Base-by-base conservation (phyloP, 805 yeast genomes). In the Ogataea dorogensis region DNA sequence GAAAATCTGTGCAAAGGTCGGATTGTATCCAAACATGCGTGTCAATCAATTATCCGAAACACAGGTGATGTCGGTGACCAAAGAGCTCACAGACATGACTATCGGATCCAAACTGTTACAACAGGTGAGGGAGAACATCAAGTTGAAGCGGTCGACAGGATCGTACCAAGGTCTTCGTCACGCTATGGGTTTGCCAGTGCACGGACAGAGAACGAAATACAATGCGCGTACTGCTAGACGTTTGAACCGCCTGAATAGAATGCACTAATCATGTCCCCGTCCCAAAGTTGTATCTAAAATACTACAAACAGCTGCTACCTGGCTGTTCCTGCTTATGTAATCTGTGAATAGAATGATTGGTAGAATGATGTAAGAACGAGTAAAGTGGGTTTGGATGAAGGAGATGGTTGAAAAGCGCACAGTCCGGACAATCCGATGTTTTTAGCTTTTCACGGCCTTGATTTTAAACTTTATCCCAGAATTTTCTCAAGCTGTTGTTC, bases 31-130 rank as follows among this genome's bases (percentile, higher is more conserved):
- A 29, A 70, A 75, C 58, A 89, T 91, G 95, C 78, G 95, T 64
- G 82, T 89, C 85, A 93, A 86, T 59, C 95, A 93, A 63, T 73
- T 93, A 24, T 69, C 83, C 18, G 98, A 93, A 63, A 85, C 87
- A 17, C 95, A 88, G 52, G 72, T 88, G 28, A 73, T 91, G 76
- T 77, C 84, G 22, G 70, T 93, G 28, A 83, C 96, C 24, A 91
- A 88, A 59, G 96, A 93, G 59, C 70, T 93, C 31, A 77, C 94
- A 1, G 82, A 78, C 25, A 71, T 85, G 72, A 77, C 85, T 8
- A 83, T 91, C 32, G 98, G 89, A 55, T 86, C 87, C 32, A 82
- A 76, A 47, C 77, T 85, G 47, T 68, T 80, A 51, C 86, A 88
- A 28, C 71, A 82, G 44, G 71, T 87, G 17, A 75, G 83, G 51